phyloP scores from a whole-genome alignment of 805 yeast species.

The Lachancea lanzarotensis region DNA sequence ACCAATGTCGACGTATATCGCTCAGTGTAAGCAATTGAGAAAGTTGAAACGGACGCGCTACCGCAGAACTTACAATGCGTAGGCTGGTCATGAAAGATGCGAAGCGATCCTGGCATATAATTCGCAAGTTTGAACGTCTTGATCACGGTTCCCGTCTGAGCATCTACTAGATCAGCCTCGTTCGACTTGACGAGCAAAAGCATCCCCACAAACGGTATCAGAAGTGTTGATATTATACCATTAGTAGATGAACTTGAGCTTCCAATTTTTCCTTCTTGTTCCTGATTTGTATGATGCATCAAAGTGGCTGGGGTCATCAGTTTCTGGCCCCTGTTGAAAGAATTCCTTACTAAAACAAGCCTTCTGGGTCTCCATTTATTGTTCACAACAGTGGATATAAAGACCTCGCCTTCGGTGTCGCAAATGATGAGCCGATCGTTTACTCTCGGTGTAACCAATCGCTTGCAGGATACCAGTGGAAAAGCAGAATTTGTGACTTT shows the following conservation, averaged over 20 bases:
- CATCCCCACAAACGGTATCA: constrained; percentile 71
- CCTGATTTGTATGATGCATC: constrained; percentile 10
- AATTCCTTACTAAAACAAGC: constrained; percentile 42
- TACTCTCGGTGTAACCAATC: constrained; percentile 63
- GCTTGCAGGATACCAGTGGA: constrained; percentile 45
- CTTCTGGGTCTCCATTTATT: constrained; percentile 57
- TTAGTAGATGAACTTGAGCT: neutral
- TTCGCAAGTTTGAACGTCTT: constrained; percentile 55
- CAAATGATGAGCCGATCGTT: constrained; percentile 63
- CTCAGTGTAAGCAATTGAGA: constrained; percentile 61
- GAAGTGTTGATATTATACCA: constrained; percentile 36
- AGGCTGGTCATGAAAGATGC: constrained; percentile 76
- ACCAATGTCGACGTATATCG: constrained; percentile 32
- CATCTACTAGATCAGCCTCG: constrained; percentile 64
- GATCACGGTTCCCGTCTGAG: constrained; percentile 68
- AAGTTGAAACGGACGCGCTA: constrained; percentile 68
- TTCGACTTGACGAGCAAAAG: constrained; percentile 51
- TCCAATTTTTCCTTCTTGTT: neutral
- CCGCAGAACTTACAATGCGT: constrained; percentile 90
- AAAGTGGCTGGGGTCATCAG: constrained; percentile 36
- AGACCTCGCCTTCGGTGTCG: constrained; percentile 42
- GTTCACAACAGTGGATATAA: constrained; percentile 59
- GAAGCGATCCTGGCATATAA: constrained; percentile 52
- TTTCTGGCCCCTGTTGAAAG: constrained; percentile 39
- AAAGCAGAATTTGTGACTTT: constrained; percentile 24